Evolutionary conservation across 352 stramenopile genomes (phyloP), one percentile per base, ranked within the genome.

Genomic region (Globisporangium mamillatum): DNA sequence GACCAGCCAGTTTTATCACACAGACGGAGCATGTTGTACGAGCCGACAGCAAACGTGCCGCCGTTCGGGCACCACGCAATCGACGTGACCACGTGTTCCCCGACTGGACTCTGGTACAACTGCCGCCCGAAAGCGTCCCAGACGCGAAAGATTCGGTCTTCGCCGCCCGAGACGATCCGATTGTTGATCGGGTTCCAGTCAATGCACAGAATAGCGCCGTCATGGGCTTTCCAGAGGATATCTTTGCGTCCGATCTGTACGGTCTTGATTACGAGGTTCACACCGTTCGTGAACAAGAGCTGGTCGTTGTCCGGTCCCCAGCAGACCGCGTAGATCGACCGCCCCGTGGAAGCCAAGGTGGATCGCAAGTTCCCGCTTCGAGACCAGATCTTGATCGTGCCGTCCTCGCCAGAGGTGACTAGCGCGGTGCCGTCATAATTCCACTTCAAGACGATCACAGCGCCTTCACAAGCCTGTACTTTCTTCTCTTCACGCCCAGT

Each of bases 101-200:
- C 77, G 12, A 72, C 71, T 1, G 80, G 75, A 64, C 88, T 95
- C 58, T 94, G 81, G 70, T 96, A 98, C 52, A 98, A 72, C 62
- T 97, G 88, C 5, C 92, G 87, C 0, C 94, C 94, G 69, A 97
- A 98, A 14, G 81, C 81, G 70, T 98, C 94, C 93, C 94, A 98
- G 14, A 98, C 85, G 10, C 92, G 81, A 73, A 98, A 98, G 29
- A 93, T 84, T 7, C 95, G 83, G 70, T 98, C 95, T 77, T 98
- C 95, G 4, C 94, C 92, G 29, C 95, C 95, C 10, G 86, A 97
- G 50, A 98, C 80, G 61, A 98, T 85, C 25, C 90, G 84, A 54
- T 96, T 93, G 68, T 94, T 97, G 58, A 97, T 96, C 48, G 86
- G 79, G 64, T 95, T 98, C 95, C 95, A 98, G 74, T 98, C 92